Evolutionary conservation across 208 protist genomes (phyloP), one percentile per base, ranked within the genome.

Genomic region (Trypanosoma grayi): DNA sequence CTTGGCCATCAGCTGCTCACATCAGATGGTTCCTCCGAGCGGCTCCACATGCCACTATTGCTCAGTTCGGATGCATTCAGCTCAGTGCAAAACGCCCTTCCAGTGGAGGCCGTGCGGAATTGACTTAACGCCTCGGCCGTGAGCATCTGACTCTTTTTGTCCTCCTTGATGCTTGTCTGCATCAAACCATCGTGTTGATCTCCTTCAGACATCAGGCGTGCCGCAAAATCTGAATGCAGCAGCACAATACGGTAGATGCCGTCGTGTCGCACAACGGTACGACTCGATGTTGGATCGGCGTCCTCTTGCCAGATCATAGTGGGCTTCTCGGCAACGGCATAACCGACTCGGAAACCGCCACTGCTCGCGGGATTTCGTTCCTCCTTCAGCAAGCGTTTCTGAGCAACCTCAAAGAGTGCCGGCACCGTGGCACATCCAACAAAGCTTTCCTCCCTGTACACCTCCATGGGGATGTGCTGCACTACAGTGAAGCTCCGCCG

Each of bases 191-290:
- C 27, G 9, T 16, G 2, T 18, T 20, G 31, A 18, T 16, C 16
- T 37, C 7, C 9, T 28, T 48, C 22, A 33, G 52, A 27, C 28
- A 40, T 24, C 28, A 47, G n/a, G 10, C 34, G 33, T 25, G 20
- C 24, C 24, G 46, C 59, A 20, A 55, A 53, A 59, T 57, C 47
- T 25, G 46, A 10, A 14, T 51, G 36, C 20, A 83, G 18, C 25
- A 83, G 40, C 4, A 36, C 70, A 20, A 85, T 56, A 4, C 79
- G 69, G 39, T 81, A 85, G 8, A 71, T 54, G 10, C 67, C 70
- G 13, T 78, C 58, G 20, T 66, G 14, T 9, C 58, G 18, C 22
- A 85, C 70, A 40, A 65, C 39, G 16, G 56, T n/a, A 5, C 25
- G 40, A 20, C 27, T 55, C 14, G 14, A 31, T 11, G 10, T 25